phyloP scores from a whole-genome alignment of 768 basidiomycete genomes.

The Postia placenta region DNA sequence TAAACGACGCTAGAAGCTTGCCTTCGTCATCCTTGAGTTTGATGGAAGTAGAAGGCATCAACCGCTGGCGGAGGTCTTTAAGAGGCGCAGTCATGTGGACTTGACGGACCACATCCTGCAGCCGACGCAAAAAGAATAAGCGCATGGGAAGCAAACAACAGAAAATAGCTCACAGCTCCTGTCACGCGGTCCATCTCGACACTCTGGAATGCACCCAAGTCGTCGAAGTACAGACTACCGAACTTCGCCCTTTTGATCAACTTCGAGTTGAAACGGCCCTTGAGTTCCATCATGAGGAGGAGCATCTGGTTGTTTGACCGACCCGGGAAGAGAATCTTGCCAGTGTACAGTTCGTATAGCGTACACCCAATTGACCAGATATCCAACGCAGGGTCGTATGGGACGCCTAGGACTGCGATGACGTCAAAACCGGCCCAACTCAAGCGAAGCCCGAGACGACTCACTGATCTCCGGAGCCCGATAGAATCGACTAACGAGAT shows the following conservation, averaged over 20 bases:
- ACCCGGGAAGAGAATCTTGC: slow-evolving; percentile 96
- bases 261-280: slow-evolving; percentile 88
- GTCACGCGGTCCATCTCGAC: slow-evolving; percentile 82
- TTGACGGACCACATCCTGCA: slow-evolving; percentile 73
- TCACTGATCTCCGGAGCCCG: slow-evolving; percentile 97
- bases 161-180: slow-evolving; percentile 56
- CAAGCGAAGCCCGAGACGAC: slow-evolving; percentile 21
- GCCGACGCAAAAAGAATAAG: too few species aligned
- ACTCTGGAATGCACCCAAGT: slow-evolving; percentile 80
- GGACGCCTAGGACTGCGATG: slow-evolving; percentile 78
- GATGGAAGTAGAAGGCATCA: slow-evolving; percentile 73
- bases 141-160: neutral
- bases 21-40: slow-evolving; percentile 88
- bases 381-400: slow-evolving; percentile 91
- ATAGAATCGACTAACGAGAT: slow-evolving; percentile 96
- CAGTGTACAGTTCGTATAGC: slow-evolving; percentile 91
- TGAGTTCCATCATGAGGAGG: slow-evolving; percentile 95
- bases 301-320: slow-evolving; percentile 98
- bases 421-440: slow-evolving; percentile 9
- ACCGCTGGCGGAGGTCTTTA: slow-evolving; percentile 72
- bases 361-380: slow-evolving; percentile 98
- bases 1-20: slow-evolving; percentile 70
- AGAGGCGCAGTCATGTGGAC: slow-evolving; percentile 80
- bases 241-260: slow-evolving; percentile 95
- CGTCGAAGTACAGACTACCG: slow-evolving; percentile 90